Evolutionary conservation across 2,329 filamentous ascomycete species (phyloP).

Genomic region (Phoma herbarum): DNA sequence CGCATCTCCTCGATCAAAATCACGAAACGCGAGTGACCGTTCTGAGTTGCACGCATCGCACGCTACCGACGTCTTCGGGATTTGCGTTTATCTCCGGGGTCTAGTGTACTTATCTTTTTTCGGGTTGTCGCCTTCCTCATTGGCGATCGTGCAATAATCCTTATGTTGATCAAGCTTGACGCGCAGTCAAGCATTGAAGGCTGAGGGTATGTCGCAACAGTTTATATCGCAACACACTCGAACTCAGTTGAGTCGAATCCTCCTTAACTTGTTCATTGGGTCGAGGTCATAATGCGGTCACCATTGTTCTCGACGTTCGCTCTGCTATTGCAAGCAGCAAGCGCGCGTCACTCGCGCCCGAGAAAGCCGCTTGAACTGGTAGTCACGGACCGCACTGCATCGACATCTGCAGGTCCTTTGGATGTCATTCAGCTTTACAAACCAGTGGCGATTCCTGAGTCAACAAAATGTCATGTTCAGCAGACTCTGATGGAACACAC

Average conservation of each 20-base stretch:
- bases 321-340: conserved; percentile 5
- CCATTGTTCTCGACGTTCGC: not conserved
- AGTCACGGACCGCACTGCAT: not conserved
- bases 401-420: not conserved
- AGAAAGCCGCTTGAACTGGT: not conserved
- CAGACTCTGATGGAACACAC: conserved; percentile 9
- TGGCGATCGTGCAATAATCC: not conserved
- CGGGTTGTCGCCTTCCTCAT: conserved; percentile 7
- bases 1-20: not conserved
- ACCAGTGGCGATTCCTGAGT: not conserved
- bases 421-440: conserved; percentile 15
- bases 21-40: not conserved
- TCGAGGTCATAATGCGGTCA: not conserved
- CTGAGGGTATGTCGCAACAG: not conserved
- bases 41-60: not conserved
- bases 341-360: not conserved
- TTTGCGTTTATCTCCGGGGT: not conserved
- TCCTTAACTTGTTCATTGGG: not conserved
- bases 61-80: too few relatives aligned
- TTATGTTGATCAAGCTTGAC: conserved; percentile 4
- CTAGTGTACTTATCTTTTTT: not conserved
- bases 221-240: not conserved
- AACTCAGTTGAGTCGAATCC: not conserved
- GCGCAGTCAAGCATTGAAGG: not conserved
- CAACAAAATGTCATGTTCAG: conserved; percentile 2